phyloP scores from a whole-genome alignment of 179 eudicot genomes.

The Dionaea muscipula region DNA sequence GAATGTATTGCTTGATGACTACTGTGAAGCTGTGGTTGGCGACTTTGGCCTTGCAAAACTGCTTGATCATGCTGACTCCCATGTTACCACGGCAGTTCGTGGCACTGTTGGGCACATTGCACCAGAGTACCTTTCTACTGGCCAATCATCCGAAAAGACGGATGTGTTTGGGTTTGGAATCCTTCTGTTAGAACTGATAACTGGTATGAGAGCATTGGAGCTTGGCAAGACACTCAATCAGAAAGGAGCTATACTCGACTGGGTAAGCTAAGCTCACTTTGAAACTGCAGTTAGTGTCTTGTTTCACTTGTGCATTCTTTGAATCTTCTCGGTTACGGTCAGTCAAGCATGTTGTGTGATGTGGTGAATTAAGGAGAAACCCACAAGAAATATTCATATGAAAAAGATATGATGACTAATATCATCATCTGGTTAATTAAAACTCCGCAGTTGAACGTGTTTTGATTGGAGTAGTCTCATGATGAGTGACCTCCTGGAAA shows the following conservation, averaged over 20 bases:
- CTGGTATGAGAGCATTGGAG: conserved; percentile 85
- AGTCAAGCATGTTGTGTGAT: too few species aligned
- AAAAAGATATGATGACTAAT: too few species aligned
- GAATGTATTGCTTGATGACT: conserved; percentile 65
- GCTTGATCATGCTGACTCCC: conserved; percentile 78
- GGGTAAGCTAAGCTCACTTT: conserved; percentile 38
- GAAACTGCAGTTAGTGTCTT: too few species aligned
- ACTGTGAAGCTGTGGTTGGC: conserved; percentile 72
- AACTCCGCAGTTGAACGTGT: too few species aligned
- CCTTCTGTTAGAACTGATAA: conserved; percentile 77
- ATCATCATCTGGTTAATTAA: too few species aligned
- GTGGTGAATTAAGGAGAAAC: too few species aligned
- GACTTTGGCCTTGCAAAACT: conserved; percentile 95
- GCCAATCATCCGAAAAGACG: conserved; percentile 83
- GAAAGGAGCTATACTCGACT: conserved; percentile 87
- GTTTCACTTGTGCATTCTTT: neutral
- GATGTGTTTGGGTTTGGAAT: conserved; percentile 91
- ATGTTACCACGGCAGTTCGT: conserved; percentile 85
- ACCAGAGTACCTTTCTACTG: conserved; percentile 82
- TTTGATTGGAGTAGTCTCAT: too few species aligned
- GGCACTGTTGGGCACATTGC: conserved; percentile 94
- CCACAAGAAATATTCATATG: too few species aligned
- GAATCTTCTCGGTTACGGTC: neutral
- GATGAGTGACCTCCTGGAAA: too few species aligned
- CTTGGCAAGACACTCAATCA: conserved; percentile 65